phyloP scores from a whole-genome alignment of 208 protist species.

The Baffinella frigidus region DNA sequence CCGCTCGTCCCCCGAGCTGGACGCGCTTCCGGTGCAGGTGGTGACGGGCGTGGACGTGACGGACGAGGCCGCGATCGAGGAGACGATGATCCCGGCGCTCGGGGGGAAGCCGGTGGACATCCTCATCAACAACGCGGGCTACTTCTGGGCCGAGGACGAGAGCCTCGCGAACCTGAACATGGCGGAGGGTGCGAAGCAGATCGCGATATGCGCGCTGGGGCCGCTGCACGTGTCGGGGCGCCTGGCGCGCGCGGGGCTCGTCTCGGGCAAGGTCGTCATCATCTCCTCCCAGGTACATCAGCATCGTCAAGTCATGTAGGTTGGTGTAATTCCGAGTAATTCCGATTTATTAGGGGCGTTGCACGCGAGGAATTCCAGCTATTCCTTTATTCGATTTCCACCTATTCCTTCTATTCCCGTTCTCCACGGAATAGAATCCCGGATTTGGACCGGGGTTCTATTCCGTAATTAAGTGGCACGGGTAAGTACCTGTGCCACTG shows the following conservation, averaged over 20 bases:
- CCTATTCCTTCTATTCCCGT: too few relatives aligned
- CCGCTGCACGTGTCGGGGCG: conserved; percentile 30
- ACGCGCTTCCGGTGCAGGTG: background rate
- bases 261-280: conserved; percentile 38
- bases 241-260: conserved; percentile 8
- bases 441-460: too few relatives aligned
- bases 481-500: too few relatives aligned
- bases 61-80: background rate
- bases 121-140: conserved; percentile 67
- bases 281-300: conserved; percentile 37
- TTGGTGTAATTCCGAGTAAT: too few relatives aligned
- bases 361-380: too few relatives aligned
- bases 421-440: too few relatives aligned
- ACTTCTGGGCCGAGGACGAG: conserved; percentile 55
- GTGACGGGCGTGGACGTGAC: conserved; percentile 58
- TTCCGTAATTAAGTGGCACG: too few relatives aligned
- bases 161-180: conserved; percentile 52
- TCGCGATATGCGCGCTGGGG: conserved; percentile 66
- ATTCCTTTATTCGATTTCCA: too few relatives aligned
- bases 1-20: conserved; percentile 21
- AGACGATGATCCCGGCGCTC: conserved; percentile 17
- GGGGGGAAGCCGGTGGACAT: conserved; percentile 43
- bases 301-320: too few relatives aligned
- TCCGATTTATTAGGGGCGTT: too few relatives aligned
- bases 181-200: conserved; percentile 54